Base-by-base conservation (phyloP, 495 filamentous ascomycete genomes). In the Penicillium silybi region DNA sequence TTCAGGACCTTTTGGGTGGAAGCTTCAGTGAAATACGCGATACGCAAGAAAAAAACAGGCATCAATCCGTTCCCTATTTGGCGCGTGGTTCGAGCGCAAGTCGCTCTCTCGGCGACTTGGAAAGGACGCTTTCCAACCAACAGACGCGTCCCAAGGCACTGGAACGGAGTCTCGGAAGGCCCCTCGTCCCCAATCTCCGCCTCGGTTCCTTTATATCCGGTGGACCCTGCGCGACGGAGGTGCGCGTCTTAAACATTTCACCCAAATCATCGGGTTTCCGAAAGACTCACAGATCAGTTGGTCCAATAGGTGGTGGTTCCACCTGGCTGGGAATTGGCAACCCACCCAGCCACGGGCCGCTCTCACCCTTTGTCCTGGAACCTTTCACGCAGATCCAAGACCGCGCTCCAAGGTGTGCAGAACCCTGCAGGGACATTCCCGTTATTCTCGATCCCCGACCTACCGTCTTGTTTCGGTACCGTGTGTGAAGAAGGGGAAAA, bases 291-390 rank as follows among this genome's bases (percentile, higher is more conserved):
- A 19, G 54, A 55, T 57, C 42, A 27, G 17, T n/a, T n/a, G n/a
- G n/a, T n/a, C 61, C 61, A 64, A 64, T 64, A 13, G 43, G 29
- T n/a, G 35, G 10, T 1, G 18, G 49, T 58, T 16, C 61, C 61
- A 61, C 32, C 32, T 5, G 8, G 34, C 41, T 56, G 61, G 61
- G 54, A 58, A 64, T 58, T 56, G 29, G 43, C 50, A 57, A 56
- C 58, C 52, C 43, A 50, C 25, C 50, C 37, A 63, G 48, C 53
- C 54, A 58, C 52, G 52, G 58, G 42, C 46, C 59, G 41, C 38
- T 38, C 53, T 46, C 37, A 49, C 29, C 56, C 52, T 51, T 39
- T 47, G 35, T 46, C 34, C 52, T 60, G 54, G 58, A 46, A 53
- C 44, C 41, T 20, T 19, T 23, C 26, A 16, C 18, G 26, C 47